phyloP scores from a whole-genome alignment of 495 filamentous ascomycete species.

The Arthonia radiata region DNA sequence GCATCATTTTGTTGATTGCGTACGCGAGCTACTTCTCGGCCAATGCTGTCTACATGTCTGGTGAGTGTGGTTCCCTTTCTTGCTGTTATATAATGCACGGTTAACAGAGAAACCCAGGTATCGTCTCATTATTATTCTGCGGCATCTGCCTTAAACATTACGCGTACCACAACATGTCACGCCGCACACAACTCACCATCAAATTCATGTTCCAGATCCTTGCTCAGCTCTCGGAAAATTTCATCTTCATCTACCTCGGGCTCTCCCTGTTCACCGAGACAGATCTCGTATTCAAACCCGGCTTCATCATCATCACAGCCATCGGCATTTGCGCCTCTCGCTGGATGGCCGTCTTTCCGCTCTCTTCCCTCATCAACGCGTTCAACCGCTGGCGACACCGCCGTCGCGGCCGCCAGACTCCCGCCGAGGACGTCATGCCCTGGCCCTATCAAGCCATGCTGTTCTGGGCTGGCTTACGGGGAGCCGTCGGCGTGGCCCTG shows the following conservation, averaged over 20 bases:
- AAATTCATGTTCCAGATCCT: conserved; percentile 94
- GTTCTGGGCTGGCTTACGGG: conserved; percentile 91
- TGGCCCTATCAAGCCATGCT: conserved; percentile 91
- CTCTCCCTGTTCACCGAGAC: conserved; percentile 80
- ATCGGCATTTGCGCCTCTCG: conserved; percentile 76
- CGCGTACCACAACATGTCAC: conserved; percentile 99
- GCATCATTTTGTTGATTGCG: conserved; percentile 72
- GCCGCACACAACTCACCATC: conserved; percentile 86
- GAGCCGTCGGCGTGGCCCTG: conserved; percentile 85
- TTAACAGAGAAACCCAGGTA: conserved; percentile 30
- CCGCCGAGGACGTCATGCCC: conserved; percentile 61
- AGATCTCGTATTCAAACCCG: conserved; percentile 68
- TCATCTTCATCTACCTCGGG: conserved; percentile 97
- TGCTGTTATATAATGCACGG: not conserved
- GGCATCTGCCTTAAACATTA: conserved; percentile 97
- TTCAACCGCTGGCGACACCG: conserved; percentile 76
- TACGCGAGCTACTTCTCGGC: conserved; percentile 96
- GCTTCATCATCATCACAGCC: conserved; percentile 84
- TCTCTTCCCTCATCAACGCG: conserved; percentile 79
- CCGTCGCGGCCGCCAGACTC: conserved; percentile 48
- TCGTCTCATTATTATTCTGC: conserved; percentile 89
- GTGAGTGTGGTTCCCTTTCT: conserved; percentile 18
- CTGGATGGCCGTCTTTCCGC: conserved; percentile 81
- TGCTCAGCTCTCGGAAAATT: conserved; percentile 90
- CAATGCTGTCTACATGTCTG: conserved; percentile 80